Evolutionary conservation across 768 basidiomycete species (phyloP).

Genomic region (Trametes coccinea): DNA sequence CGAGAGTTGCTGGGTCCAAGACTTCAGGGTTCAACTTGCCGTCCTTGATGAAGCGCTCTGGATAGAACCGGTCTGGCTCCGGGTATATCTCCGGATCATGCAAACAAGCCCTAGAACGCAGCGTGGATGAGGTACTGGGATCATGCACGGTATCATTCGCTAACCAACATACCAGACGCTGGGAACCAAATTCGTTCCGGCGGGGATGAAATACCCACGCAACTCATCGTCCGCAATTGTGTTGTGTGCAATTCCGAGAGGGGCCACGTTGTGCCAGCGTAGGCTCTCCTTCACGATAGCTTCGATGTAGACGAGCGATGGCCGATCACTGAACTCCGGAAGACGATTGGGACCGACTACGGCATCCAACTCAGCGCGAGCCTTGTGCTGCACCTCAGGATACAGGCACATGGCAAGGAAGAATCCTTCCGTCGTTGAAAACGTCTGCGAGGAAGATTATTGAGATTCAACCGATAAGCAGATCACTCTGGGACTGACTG

Average conservation of each 20-base stretch:
- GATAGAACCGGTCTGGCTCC: constrained; percentile 76
- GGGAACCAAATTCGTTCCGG: constrained; percentile 24
- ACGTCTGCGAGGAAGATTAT: constrained; percentile 14
- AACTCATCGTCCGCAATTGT: constrained; percentile 29
- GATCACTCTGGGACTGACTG: constrained; percentile 7
- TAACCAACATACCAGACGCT: constrained; percentile 26
- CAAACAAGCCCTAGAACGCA: constrained; percentile 46
- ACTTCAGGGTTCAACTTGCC: constrained; percentile 67
- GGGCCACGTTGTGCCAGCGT: constrained; percentile 15
- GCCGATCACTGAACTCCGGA: constrained; percentile 6
- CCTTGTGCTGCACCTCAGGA: constrained; percentile 26
- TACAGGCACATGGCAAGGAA: constrained; percentile 31
- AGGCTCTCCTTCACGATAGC: constrained; percentile 18
- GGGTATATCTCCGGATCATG: constrained; percentile 89
- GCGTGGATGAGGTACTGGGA: neutral
- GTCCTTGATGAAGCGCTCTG: constrained; percentile 64
- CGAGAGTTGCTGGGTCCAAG: constrained; percentile 10
- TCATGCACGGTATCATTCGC: neutral
- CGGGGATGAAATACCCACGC: constrained; percentile 26
- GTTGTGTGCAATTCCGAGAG: constrained; percentile 28
- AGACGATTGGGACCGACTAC: constrained; percentile 17
- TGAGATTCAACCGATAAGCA: neutral
- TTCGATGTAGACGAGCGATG: constrained; percentile 8
- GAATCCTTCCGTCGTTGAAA: constrained; percentile 28
- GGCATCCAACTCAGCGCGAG: constrained; percentile 14